Evolutionary conservation across 2,329 filamentous ascomycete genomes (phyloP), one percentile per base, ranked within the genome.

Genomic region (Fonsecaea nubica): DNA sequence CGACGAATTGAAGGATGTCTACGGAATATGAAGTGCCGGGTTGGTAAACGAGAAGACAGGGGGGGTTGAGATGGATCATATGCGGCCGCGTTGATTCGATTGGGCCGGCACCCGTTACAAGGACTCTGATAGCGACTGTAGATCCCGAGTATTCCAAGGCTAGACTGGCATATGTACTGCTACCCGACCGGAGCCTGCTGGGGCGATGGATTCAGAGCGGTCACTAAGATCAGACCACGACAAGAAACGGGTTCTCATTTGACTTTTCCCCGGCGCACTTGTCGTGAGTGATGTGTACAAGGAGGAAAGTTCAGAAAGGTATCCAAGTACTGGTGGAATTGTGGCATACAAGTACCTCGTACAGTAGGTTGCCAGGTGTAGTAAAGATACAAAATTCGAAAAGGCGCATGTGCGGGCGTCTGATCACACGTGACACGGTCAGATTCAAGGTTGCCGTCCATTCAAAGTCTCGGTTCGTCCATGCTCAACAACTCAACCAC

Each of bases 1-100:
- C 58, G 72, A 73, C 59, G 72, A 72, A 64, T 67, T 73, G 40
- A 70, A 70, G 62, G 70, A 69, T 32, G 64, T 64, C 15, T 73
- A 72, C 59, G 69, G 69, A 9, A 62, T 69, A 54, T 66, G 58
- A 66, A 38, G 3, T 12, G 45, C 18, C 45, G 45, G 35, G 42
- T 50, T 5, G 48, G 25, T 33, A 18, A 32, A 25, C 30, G 36
- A 59, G 54, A 48, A 36, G 58, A 63, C 54, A 42, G 55, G 33
- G 40, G 42, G 8, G 25, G 25, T 25, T 25, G 2, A 25, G 36
- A 58, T 15, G 18, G 55, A 45, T 58, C 55, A 45, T 15, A 30
- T 55, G 54, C 55, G 18, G 21, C 61, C 57, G 57, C 52, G 40
- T 53, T 42, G 48, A 35, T 58, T 38, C 38, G 57, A 33, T 56